Evolutionary conservation across 257 asterid genomes (phyloP).

Genomic region (Cynanchum wilfordii): DNA sequence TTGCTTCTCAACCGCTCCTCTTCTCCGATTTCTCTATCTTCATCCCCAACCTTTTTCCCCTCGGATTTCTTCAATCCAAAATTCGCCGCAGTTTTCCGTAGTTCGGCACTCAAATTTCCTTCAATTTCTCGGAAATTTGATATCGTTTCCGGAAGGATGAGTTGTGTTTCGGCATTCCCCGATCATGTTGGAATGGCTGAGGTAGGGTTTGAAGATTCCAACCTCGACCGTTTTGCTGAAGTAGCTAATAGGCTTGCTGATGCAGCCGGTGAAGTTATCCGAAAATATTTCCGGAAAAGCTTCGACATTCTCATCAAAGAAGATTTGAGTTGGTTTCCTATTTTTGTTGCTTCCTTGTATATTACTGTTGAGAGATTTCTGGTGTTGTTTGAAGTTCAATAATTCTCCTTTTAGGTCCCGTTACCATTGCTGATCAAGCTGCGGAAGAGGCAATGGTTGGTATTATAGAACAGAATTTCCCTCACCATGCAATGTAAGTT

Average conservation of each 20-base stretch:
- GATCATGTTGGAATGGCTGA: slow-evolving; percentile 21
- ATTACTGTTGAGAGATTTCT: neutral
- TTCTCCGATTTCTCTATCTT: slow-evolving; percentile 16
- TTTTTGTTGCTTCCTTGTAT: slow-evolving; percentile 2
- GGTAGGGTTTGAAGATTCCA: slow-evolving; percentile 33
- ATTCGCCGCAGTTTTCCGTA: neutral
- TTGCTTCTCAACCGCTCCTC: slow-evolving; percentile 29
- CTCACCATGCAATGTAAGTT: slow-evolving; percentile 85
- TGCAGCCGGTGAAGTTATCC: slow-evolving; percentile 83
- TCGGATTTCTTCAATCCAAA: slow-evolving; percentile 4
- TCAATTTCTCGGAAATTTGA: slow-evolving; percentile 1
- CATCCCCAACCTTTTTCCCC: slow-evolving; percentile 20
- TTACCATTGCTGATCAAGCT: slow-evolving; percentile 86
- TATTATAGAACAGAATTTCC: slow-evolving; percentile 59
- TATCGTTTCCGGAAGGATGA: slow-evolving; percentile 11
- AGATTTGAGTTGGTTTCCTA: slow-evolving; percentile 62
- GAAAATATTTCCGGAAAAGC: slow-evolving; percentile 74
- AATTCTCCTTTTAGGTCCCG: slow-evolving; percentile 59
- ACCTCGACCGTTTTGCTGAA: slow-evolving; percentile 53
- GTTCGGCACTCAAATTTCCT: neutral
- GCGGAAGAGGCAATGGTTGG: slow-evolving; percentile 93
- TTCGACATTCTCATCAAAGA: slow-evolving; percentile 70
- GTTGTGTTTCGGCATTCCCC: slow-evolving; percentile 26
- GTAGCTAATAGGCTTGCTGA: slow-evolving; percentile 76
- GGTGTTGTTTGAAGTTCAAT: neutral